A percentile compares a stretch with the other conserved stretches of the same genome.
These are phyloP conservation scores for Euclidium syriacum DNA, from an alignment of 345 rosid species.

Conservation along the genomic window DNA sequence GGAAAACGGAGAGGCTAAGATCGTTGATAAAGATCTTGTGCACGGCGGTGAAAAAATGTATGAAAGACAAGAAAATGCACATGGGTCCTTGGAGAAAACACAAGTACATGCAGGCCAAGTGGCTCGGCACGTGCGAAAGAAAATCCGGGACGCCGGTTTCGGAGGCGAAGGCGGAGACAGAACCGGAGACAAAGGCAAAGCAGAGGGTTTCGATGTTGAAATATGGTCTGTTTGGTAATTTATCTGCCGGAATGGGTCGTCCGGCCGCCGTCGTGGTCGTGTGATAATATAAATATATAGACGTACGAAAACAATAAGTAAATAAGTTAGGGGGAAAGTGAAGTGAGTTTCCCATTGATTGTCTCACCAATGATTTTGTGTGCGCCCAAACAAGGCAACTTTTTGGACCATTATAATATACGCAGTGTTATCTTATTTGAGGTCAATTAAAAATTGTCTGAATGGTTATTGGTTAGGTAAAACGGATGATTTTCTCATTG, in stretches of 20 bases:
- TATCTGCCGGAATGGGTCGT: slow-evolving; percentile 13
- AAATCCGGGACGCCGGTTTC: slow-evolving; percentile 4
- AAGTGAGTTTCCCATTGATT: slow-evolving; percentile 5
- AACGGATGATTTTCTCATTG: not conserved
- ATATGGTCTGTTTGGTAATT: slow-evolving; percentile 16
- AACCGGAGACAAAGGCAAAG: slow-evolving; percentile 8
- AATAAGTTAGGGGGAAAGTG: not conserved
- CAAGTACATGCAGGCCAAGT: slow-evolving; percentile 87
- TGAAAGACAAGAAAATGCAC: slow-evolving; percentile 87
- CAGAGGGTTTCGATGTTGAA: slow-evolving; percentile 29
- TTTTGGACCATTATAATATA: not conserved
- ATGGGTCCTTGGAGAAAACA: slow-evolving; percentile 97
- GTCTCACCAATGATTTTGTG: slow-evolving; percentile 7
- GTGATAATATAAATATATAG: not conserved
- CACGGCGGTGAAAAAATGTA: slow-evolving; percentile 57
- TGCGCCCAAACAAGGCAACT: not conserved
- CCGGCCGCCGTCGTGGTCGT: slow-evolving; percentile 26
- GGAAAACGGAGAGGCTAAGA: slow-evolving; percentile 66
- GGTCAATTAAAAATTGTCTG: not conserved
- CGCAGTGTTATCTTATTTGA: not conserved
- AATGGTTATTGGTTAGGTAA: not conserved
- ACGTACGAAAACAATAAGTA: not conserved
- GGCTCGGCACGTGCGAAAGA: slow-evolving; percentile 57
- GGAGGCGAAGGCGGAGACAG: slow-evolving; percentile 1
- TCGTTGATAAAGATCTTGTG: slow-evolving; percentile 67